phyloP scores from a whole-genome alignment of 2,329 filamentous ascomycete genomes.

The Stachybotrys elegans region DNA sequence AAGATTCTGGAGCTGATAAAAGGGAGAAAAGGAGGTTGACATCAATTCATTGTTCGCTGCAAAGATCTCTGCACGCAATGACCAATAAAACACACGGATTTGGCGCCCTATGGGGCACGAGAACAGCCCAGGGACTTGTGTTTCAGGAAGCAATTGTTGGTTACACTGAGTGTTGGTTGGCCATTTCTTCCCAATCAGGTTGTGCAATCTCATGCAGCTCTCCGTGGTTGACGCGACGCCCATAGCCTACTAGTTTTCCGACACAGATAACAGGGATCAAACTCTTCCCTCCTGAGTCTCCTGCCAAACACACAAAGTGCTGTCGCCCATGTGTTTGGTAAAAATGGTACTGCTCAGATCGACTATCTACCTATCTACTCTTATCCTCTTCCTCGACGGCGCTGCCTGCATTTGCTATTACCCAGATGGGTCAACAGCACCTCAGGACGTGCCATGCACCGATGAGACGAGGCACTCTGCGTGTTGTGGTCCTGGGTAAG shows the following conservation, averaged over 20 bases:
- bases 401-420: constrained; percentile 19
- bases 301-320: neutral
- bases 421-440: constrained; percentile 21
- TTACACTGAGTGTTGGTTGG: no score
- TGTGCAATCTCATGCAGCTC: no score
- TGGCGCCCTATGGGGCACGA: no score
- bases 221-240: no score
- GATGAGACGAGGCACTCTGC: constrained; percentile 6
- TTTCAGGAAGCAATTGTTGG: no score
- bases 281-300: neutral
- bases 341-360: constrained; percentile 5
- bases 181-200: no score
- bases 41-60: no score
- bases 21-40: no score
- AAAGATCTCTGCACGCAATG: no score
- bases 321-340: constrained; percentile 5
- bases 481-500: neutral
- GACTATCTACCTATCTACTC: neutral
- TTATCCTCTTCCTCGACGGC: neutral
- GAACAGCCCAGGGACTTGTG: no score
- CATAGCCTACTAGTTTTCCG: neutral
- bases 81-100: no score
- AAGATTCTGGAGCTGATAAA: no score
- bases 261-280: neutral
- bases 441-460: constrained; percentile 24